phyloP scores from a whole-genome alignment of 352 stramenopile genomes.

The Thraustochytrium striatum region DNA sequence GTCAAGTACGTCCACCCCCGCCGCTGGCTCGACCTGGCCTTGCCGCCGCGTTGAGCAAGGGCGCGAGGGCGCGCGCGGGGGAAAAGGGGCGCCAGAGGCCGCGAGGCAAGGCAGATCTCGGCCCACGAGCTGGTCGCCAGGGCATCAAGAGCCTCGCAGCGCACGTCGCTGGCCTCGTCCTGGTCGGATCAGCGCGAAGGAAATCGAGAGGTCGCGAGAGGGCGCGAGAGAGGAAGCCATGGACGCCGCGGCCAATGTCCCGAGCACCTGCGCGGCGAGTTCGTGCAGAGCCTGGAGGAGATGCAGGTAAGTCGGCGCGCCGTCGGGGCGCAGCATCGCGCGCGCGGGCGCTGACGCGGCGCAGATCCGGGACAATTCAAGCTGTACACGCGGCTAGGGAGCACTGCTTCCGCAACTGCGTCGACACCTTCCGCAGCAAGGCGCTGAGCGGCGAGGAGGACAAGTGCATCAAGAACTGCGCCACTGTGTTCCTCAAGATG shows the following conservation, averaged over 20 bases:
- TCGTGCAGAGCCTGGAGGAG: slow-evolving; percentile 47
- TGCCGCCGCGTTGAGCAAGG: too few relatives aligned
- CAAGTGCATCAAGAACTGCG: slow-evolving; percentile 52
- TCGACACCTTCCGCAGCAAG: slow-evolving; percentile 54
- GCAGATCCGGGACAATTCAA: slow-evolving; percentile 7
- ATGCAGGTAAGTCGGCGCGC: slow-evolving; percentile 29
- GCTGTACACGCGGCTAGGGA: slow-evolving; percentile 53
- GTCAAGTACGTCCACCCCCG: too few relatives aligned
- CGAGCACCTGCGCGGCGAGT: slow-evolving; percentile 46
- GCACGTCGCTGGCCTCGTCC: too few relatives aligned
- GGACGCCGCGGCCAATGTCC: slow-evolving; percentile 37
- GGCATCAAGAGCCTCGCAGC: too few relatives aligned
- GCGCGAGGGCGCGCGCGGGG: too few relatives aligned
- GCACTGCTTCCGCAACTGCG: slow-evolving; percentile 52
- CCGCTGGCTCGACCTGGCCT: too few relatives aligned
- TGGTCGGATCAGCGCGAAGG: too few relatives aligned
- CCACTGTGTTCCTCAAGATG: slow-evolving; percentile 53
- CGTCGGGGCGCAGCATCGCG: background rate
- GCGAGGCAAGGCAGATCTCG: too few relatives aligned
- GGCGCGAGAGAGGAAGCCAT: too few relatives aligned
- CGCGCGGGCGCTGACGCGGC: background rate
- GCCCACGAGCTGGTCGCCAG: too few relatives aligned
- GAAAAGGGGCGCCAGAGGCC: too few relatives aligned
- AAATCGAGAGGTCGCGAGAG: too few relatives aligned
- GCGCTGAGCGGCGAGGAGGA: slow-evolving; percentile 53